Evolutionary conservation across 805 yeast species (phyloP).

Genomic region (Starmerella vitae): DNA sequence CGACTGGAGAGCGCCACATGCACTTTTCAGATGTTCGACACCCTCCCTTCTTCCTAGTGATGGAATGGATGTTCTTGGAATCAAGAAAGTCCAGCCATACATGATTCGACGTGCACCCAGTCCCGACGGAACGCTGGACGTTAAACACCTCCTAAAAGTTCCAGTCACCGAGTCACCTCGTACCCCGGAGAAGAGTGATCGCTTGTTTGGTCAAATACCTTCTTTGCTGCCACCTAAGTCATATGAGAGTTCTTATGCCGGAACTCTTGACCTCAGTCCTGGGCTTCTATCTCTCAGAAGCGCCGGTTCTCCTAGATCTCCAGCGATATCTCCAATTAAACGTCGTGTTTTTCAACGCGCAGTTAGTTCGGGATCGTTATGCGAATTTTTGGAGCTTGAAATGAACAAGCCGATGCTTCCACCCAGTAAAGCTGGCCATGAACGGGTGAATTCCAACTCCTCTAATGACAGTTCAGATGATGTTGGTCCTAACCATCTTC

Average conservation of each 20-base stretch:
- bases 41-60: constrained; percentile 6
- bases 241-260: constrained; percentile 7
- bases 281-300: background rate
- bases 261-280: constrained; percentile 12
- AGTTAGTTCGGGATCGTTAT: background rate
- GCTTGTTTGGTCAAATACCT: background rate
- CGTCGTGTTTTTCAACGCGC: background rate
- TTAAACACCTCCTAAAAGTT: background rate
- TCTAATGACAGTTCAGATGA: too few relatives aligned
- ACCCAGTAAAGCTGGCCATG: constrained; percentile 3
- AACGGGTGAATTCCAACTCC: constrained; percentile 3
- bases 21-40: constrained; percentile 6
- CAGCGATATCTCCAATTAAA: background rate
- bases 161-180: background rate
- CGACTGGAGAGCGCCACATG: background rate
- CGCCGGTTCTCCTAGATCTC: background rate
- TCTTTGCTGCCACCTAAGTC: constrained; percentile 3
- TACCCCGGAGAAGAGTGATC: constrained; percentile 5
- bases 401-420: constrained; percentile 1
- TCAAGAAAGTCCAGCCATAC: background rate
- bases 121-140: background rate
- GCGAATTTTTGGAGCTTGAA: constrained; percentile 11
- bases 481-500: constrained; percentile 1
- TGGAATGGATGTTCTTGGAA: too few relatives aligned
- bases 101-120: background rate